These are phyloP conservation scores for Pseudopediastrum boryanum DNA, from an alignment of 139 green algal genomes.

Conservation along the genomic window DNA sequence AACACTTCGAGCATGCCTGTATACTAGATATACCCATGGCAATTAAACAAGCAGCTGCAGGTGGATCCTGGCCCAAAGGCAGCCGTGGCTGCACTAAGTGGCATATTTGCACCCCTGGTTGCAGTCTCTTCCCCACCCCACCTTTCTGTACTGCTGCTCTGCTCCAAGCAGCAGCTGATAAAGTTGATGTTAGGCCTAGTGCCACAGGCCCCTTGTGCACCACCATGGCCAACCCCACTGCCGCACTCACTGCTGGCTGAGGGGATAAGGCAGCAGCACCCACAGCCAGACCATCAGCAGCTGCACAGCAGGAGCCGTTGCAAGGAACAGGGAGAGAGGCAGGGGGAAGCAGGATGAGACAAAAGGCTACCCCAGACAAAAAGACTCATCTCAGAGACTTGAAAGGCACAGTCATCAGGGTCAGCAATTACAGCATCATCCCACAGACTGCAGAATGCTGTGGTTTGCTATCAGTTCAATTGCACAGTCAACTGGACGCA, in stretches of 20 bases:
- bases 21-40: conserved; percentile 8
- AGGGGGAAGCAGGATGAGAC: too few species aligned
- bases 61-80: neutral
- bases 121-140: neutral
- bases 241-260: conserved; percentile 15
- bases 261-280: neutral
- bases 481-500: too few species aligned
- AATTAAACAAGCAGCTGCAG: neutral
- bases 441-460: too few species aligned
- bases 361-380: too few species aligned
- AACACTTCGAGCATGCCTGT: too few species aligned
- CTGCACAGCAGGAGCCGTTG: neutral
- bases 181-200: neutral
- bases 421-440: too few species aligned
- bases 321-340: too few species aligned
- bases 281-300: neutral
- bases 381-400: too few species aligned
- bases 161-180: neutral
- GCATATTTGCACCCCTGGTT: neutral
- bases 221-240: conserved; percentile 14
- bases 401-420: too few species aligned
- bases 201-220: conserved; percentile 36
- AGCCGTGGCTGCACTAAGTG: neutral
- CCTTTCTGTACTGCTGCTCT: neutral
- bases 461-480: too few species aligned